Conservation (phyloP, 805 yeast species). For the Yarrowia hollandica region DNA sequence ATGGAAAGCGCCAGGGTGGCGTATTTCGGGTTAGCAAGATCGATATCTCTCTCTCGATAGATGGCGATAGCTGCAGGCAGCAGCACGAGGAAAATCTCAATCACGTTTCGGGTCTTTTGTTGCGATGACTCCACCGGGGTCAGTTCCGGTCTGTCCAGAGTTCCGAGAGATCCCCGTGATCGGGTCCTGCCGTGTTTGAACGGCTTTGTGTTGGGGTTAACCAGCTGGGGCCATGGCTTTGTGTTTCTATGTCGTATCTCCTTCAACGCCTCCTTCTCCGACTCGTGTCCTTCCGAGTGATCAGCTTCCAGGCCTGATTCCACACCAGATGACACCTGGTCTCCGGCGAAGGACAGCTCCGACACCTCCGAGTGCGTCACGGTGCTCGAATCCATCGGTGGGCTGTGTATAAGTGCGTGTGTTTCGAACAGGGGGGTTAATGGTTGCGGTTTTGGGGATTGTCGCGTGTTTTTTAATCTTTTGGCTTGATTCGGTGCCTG, state of each 20-base stretch:
- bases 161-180: background rate
- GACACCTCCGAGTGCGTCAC: constrained; percentile 26
- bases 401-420: background rate
- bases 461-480: constrained; percentile 6
- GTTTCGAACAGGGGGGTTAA: too few relatives aligned
- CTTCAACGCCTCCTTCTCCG: background rate
- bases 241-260: background rate
- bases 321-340: constrained; percentile 20
- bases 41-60: background rate
- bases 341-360: constrained; percentile 27
- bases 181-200: constrained; percentile 15
- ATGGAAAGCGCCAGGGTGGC: background rate
- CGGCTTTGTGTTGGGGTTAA: background rate
- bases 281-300: constrained; percentile 10
- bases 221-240: constrained; percentile 9
- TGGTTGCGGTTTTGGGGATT: background rate
- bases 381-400: constrained; percentile 19
- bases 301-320: constrained; percentile 27
- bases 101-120: constrained; percentile 6
- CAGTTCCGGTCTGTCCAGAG: constrained; percentile 9
- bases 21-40: background rate
- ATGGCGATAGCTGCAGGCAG: constrained; percentile 17
- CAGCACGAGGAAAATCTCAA: constrained; percentile 12
- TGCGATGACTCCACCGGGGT: background rate
- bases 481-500: background rate